Base-by-base conservation (phyloP, 129 eudicot genomes). In the Lonicera japonica region DNA sequence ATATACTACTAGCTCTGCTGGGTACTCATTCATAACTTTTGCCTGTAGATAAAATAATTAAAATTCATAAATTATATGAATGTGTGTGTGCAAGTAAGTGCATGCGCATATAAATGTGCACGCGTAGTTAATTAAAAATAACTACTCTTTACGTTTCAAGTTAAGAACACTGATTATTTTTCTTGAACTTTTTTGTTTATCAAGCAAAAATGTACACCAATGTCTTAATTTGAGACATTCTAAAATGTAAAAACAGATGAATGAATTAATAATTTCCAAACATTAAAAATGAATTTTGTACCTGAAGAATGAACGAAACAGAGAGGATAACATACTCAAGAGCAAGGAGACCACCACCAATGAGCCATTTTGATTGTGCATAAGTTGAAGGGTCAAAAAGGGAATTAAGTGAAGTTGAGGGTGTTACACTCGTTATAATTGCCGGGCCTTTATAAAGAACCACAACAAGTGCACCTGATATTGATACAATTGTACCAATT, bases 1-100 rank as follows among this genome's bases (percentile, higher is more conserved):
- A 24, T 67, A 74, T 1, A 77, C 75, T 47, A 67, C 67, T 40
- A 77, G 60, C 54, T 77, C 82, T 55, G 68, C 82, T 13, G 78
- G 82, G 64, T 77, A 77, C 39, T 21, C 46, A 25, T 61, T 54
- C 82, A 77, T 63, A 19, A 72, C 57, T 13, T 56, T 70, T 57
- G 82, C 78, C 82, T 77, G 67, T n/a, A n/a, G n/a, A n/a, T 58
- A 56, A 12, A 17, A 14, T 50, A 17, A 16, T 50, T 16, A 25
- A 39, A 61, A 45, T n/a, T n/a, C n/a, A n/a, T n/a, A n/a, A n/a
- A n/a, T n/a, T n/a, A n/a, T n/a, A n/a, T n/a, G n/a, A n/a, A n/a
- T n/a, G n/a, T n/a, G n/a, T n/a, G n/a, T n/a, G n/a, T n/a, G n/a
- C n/a, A n/a, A n/a, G n/a, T n/a, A n/a, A n/a, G n/a, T n/a, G n/a